Base-by-base conservation (phyloP, 176 grass and related monocot species). In the Puccinellia tenuiflora region DNA sequence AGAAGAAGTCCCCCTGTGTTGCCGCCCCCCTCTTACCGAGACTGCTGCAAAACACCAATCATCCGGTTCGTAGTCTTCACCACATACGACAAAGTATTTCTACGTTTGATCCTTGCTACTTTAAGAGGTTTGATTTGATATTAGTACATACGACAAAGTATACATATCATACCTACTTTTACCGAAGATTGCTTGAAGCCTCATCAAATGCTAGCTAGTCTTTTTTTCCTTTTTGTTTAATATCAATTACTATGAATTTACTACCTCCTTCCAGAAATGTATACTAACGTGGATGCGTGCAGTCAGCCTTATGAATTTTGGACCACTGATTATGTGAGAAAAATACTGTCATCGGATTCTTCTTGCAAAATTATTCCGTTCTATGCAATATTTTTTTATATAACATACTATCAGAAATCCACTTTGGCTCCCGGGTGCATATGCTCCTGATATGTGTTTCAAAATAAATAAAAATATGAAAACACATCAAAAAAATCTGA, bases 81-180 rank as follows among this genome's bases (percentile, higher is more conserved):
- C n/a, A n/a, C n/a, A n/a, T n/a, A n/a, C n/a, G n/a, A n/a, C n/a
- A n/a, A n/a, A n/a, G n/a, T n/a, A 71, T 85, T 85, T 85, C 12
- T 85, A 77, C 63, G 33, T 72, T 34, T 82, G 63, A 61, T 55
- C 70, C 6, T 77, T 71, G 78, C 71, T 89, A 62, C 78, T 62
- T 81, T 78, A 28, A 81, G 81, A 85, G 77, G 70, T 84, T 76
- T 42, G 21, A 6, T 84, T 76, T 42, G 21, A 6, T 69, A 47
- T 37, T 50, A 68, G 31, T 81, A 81, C 43, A 85, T 81, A 80
- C 28, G 43, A 38, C 82, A 45, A 81, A 89, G 82, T 89, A 76
- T 6, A 54, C 82, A 69, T 50, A 85, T 66, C 31, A 76, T 39
- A 52, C 51, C 30, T 33, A 31, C 60, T 85, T 89, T 89, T 69